Evolutionary conservation across 2,329 filamentous ascomycete genomes (phyloP).

Genomic region (Colletotrichum melonis): DNA sequence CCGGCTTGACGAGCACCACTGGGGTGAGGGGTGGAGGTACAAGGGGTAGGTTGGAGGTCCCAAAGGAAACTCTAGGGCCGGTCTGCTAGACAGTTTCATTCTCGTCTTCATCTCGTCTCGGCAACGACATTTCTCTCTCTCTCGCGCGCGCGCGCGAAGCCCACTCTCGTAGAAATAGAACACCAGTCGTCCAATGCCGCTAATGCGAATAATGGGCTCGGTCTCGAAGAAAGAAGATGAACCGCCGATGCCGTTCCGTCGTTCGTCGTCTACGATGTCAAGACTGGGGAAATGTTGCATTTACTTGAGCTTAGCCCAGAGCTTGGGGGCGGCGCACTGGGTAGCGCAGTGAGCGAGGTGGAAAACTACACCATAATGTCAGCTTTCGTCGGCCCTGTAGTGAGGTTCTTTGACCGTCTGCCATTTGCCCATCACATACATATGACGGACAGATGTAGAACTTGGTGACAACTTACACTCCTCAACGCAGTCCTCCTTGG

Average conservation of each 20-base stretch:
- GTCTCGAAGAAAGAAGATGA: background rate
- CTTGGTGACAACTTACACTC: conserved; percentile 80
- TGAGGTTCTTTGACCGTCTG: background rate
- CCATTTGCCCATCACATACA: background rate
- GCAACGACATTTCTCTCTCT: conserved; percentile 13
- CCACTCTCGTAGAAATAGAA: conserved; percentile 6
- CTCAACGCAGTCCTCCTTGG: conserved; percentile 96
- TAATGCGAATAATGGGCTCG: background rate
- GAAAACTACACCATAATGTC: conserved; percentile 78
- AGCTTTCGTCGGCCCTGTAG: background rate
- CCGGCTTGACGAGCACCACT: conserved; percentile 8
- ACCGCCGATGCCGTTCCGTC: conserved; percentile 3
- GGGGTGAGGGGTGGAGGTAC: conserved; percentile 8
- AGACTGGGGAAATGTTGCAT: conserved; percentile 35
- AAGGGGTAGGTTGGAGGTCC: conserved; percentile 2
- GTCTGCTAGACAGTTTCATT: conserved; percentile 8
- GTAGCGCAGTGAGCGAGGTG: conserved; percentile 97
- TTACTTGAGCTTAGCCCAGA: conserved; percentile 94
- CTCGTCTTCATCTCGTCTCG: conserved; percentile 25
- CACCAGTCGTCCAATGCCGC: conserved; percentile 13
- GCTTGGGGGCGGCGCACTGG: conserved; percentile 93
- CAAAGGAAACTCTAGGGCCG: background rate
- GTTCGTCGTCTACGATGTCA: background rate
- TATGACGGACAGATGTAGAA: background rate
- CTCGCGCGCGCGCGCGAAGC: background rate